Conservation (phyloP, 441 rosid species). For the Macaranga tanarius region DNA sequence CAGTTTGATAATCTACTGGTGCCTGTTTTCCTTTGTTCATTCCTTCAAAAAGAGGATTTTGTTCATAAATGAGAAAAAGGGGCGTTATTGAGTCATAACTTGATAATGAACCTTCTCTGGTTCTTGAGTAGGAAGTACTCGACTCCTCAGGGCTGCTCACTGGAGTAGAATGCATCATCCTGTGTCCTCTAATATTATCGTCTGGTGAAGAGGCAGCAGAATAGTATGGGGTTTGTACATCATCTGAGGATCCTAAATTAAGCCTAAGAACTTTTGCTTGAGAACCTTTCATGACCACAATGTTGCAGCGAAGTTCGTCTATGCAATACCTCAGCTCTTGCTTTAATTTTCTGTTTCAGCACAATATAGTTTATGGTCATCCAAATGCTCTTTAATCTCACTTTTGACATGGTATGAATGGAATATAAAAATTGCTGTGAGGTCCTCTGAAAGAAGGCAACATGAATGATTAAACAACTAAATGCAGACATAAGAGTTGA, state of each 20-base stretch:
- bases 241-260: slow-evolving; percentile 49
- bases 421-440: background rate
- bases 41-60: slow-evolving; percentile 64
- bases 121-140: slow-evolving; percentile 41
- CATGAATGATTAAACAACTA: background rate
- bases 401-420: background rate
- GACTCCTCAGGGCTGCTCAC: slow-evolving; percentile 63
- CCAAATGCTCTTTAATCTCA: background rate
- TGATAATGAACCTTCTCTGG: slow-evolving; percentile 35
- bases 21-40: slow-evolving; percentile 26
- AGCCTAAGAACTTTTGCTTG: slow-evolving; percentile 67
- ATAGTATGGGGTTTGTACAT: slow-evolving; percentile 50
- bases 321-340: slow-evolving; percentile 62
- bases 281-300: slow-evolving; percentile 59
- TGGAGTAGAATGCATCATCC: slow-evolving; percentile 63
- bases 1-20: slow-evolving; percentile 23
- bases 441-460: slow-evolving; percentile 1
- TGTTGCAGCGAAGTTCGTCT: slow-evolving; percentile 66
- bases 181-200: slow-evolving; percentile 33
- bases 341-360: slow-evolving; percentile 56
- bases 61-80: slow-evolving; percentile 42
- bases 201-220: slow-evolving; percentile 58
- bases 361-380: slow-evolving; percentile 22
- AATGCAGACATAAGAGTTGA: background rate
- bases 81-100: slow-evolving; percentile 37